These are phyloP conservation scores for Rhizophora mangle DNA, from an alignment of 345 rosid genomes.

Conservation along the genomic window DNA sequence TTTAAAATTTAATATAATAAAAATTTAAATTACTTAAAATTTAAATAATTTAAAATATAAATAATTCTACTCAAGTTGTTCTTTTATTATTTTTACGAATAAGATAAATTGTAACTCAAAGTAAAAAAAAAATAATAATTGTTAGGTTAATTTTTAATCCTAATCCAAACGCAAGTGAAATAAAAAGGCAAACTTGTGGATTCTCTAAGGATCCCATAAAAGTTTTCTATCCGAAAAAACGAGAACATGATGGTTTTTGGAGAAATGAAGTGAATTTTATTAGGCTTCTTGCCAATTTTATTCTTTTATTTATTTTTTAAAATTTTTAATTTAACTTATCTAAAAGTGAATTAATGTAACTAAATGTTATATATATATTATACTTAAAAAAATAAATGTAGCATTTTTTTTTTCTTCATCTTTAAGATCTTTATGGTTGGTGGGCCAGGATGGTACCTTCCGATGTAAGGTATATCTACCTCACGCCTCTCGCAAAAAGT, in stretches of 20 bases:
- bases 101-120: no score
- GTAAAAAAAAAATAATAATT: no score
- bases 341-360: no score
- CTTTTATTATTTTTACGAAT: no score
- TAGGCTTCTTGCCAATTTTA: not conserved
- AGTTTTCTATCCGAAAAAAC: not conserved
- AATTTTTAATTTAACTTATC: no score
- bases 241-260: not conserved
- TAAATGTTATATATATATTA: no score
- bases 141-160: no score
- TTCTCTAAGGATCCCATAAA: not conserved
- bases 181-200: not conserved
- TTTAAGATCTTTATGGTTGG: constrained; percentile 4
- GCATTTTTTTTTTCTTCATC: not conserved
- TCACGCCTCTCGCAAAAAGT: not conserved
- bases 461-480: not conserved
- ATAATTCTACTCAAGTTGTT: not conserved
- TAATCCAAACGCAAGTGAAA: not conserved
- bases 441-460: constrained; percentile 1
- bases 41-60: not conserved
- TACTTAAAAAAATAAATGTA: not conserved
- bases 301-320: no score
- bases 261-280: constrained; percentile 5
- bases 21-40: not conserved
- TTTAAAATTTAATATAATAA: no score